phyloP scores from a whole-genome alignment of 768 basidiomycete genomes.

The Mrakia gelida region DNA sequence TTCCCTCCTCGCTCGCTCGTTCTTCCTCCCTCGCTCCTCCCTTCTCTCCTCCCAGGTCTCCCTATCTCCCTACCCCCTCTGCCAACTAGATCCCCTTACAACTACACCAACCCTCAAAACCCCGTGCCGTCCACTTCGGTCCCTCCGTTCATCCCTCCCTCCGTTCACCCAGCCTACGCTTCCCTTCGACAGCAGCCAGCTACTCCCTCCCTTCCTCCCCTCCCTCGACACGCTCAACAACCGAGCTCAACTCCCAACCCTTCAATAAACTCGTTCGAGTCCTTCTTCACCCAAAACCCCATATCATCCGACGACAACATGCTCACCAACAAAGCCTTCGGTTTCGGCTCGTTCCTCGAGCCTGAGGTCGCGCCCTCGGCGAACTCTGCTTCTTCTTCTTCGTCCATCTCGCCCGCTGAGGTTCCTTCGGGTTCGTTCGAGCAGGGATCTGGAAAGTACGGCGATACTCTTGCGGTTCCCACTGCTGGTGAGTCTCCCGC shows the following conservation, averaged over 20 bases:
- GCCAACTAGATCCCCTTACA: slow-evolving; percentile 12
- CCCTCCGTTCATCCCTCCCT: slow-evolving; percentile 18
- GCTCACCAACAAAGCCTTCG: slow-evolving; percentile 25
- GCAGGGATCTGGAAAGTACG: neutral
- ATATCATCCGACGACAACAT: slow-evolving; percentile 21
- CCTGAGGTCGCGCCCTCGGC: neutral
- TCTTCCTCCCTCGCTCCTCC: neutral
- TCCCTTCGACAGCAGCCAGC: slow-evolving; percentile 17
- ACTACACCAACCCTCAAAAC: slow-evolving; percentile 1
- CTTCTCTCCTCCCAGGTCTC: neutral
- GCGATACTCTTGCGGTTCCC: slow-evolving; percentile 1
- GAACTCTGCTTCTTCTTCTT: neutral
- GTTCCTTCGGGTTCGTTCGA: neutral
- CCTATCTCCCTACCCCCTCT: slow-evolving; percentile 25
- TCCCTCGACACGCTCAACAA: slow-evolving; percentile 9
- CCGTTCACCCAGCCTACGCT: slow-evolving; percentile 16
- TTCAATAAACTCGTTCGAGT: slow-evolving; percentile 22
- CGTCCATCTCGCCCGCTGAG: neutral
- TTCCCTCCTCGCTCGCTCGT: neutral
- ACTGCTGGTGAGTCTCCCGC: neutral
- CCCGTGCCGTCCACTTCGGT: slow-evolving; percentile 10
- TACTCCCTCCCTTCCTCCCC: neutral
- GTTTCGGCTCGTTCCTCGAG: slow-evolving; percentile 24
- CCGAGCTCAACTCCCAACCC: slow-evolving; percentile 9
- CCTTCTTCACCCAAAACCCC: neutral